Percentiles rank a stretch among this genome's conserved stretches.
Conservation (phyloP, 345 rosid genomes). For the Litchi chinensis region DNA sequence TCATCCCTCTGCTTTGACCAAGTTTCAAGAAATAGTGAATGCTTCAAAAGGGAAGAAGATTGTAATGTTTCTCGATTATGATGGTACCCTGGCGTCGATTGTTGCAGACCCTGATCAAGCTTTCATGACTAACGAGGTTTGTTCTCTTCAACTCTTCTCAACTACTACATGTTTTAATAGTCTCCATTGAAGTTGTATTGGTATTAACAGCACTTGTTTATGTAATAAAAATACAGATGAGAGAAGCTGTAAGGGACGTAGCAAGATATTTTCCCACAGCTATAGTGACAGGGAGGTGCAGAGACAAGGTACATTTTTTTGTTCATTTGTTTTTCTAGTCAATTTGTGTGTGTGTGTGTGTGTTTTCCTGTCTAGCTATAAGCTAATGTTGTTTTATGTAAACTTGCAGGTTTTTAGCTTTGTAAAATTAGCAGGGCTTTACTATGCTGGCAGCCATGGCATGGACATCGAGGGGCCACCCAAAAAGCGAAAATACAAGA, state of each 20-base stretch:
- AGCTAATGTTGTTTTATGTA: not conserved
- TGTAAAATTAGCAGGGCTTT: conserved; percentile 74
- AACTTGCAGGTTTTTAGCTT: conserved; percentile 71
- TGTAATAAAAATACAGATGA: conserved; percentile 49
- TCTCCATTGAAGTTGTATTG: not conserved
- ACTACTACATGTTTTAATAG: not conserved
- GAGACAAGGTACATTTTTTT: conserved; percentile 74
- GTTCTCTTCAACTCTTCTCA: not conserved
- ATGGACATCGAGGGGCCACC: conserved; percentile 97
- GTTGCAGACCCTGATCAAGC: conserved; percentile 96
- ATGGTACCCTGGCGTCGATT: conserved; percentile 96
- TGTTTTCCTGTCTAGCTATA: not conserved
- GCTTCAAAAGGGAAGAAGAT: conserved; percentile 75
- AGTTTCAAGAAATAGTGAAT: conserved; percentile 66
- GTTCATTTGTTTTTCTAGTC: not conserved
- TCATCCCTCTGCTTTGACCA: conserved; percentile 83
- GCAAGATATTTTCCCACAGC: conserved; percentile 89
- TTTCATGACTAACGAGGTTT: conserved; percentile 80
- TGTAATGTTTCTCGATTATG: conserved; percentile 95
- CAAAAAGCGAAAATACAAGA: conserved; percentile 40
- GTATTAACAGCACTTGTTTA: not conserved
- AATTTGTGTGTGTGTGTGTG: no score
- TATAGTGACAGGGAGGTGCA: conserved; percentile 90
- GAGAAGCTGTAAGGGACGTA: conserved; percentile 68
- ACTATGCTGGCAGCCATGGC: conserved; percentile 99